Conservation (phyloP, 2,329 filamentous ascomycete species). For the Aulographum hederae region DNA sequence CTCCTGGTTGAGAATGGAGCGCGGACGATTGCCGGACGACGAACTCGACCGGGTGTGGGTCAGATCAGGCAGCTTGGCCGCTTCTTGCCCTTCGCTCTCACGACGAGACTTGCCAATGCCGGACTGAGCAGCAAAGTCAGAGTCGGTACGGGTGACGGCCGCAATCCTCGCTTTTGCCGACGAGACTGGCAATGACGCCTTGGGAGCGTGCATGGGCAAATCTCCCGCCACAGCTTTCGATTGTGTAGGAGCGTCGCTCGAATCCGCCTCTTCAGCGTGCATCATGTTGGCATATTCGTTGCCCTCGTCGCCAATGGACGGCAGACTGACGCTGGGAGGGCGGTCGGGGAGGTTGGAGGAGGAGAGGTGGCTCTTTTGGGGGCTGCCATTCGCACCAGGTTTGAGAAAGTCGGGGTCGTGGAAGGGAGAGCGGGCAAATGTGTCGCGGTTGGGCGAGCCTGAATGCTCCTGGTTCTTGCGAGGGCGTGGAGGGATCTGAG, state of each 20-base stretch:
- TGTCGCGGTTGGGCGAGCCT: constrained; percentile 56
- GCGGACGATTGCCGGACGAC: constrained; percentile 31
- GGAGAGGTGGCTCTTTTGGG: constrained; percentile 16
- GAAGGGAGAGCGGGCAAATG: constrained; percentile 71
- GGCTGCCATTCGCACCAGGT: constrained; percentile 10
- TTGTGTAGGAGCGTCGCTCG: constrained; percentile 36
- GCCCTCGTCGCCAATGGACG: constrained; percentile 77
- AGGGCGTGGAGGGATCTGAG: constrained; percentile 67
- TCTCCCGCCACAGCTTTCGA: constrained; percentile 64
- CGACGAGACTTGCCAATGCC: constrained; percentile 46
- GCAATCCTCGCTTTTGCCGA: constrained; percentile 73
- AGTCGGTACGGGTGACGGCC: constrained; percentile 78
- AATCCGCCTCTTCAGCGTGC: constrained; percentile 11
- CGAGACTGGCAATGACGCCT: constrained; percentile 62
- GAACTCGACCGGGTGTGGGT: constrained; percentile 33
- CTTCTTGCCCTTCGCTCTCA: background rate
- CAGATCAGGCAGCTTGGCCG: constrained; percentile 31
- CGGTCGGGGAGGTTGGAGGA: constrained; percentile 30
- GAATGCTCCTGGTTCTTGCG: constrained; percentile 53
- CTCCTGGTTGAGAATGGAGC: constrained; percentile 33
- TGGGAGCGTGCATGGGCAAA: constrained; percentile 74
- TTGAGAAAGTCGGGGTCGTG: constrained; percentile 46
- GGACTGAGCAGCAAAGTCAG: constrained; percentile 66
- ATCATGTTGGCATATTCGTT: constrained; percentile 51
- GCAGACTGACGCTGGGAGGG: constrained; percentile 62